A percentile compares a stretch with the other conserved stretches of the same genome.
These are phyloP conservation scores for Leccinum subgranulosum DNA, from an alignment of 768 basidiomycete species.

Conservation along the genomic window DNA sequence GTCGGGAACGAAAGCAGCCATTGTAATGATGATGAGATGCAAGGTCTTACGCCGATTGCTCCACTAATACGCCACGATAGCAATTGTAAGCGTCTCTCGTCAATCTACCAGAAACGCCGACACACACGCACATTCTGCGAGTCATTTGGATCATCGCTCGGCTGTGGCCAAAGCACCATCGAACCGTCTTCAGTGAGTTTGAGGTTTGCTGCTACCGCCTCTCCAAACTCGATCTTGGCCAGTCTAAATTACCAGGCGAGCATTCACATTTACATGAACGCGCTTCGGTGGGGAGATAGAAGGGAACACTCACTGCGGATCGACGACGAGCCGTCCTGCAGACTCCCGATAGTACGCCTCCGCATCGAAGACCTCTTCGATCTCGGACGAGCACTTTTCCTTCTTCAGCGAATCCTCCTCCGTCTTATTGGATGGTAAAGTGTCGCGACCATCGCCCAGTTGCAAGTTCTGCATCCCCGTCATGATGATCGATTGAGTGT, in stretches of 20 bases:
- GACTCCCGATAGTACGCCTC: slow-evolving; percentile 47
- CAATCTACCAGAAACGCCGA: not conserved
- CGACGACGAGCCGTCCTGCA: slow-evolving; percentile 59
- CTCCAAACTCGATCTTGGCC: slow-evolving; percentile 50
- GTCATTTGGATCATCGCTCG: slow-evolving; percentile 45
- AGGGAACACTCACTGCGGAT: slow-evolving; percentile 47
- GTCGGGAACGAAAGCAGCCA: slow-evolving; percentile 54
- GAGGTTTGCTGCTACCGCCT: slow-evolving; percentile 40
- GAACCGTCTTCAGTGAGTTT: slow-evolving; percentile 46
- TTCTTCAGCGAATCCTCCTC: slow-evolving; percentile 5
- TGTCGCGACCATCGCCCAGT: not conserved
- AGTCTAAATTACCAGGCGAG: slow-evolving; percentile 30
- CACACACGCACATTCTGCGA: slow-evolving; percentile 47
- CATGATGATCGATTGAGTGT: not conserved
- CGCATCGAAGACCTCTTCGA: slow-evolving; percentile 30
- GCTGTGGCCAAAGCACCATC: slow-evolving; percentile 56
- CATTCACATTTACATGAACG: not conserved
- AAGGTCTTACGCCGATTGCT: slow-evolving; percentile 40
- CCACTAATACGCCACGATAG: slow-evolving; percentile 36
- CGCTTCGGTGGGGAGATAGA: not conserved
- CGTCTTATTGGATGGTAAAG: not conserved
- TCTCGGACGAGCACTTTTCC: not conserved
- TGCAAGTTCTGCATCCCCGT: not conserved
- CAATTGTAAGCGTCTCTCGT: not conserved
- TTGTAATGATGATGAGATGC: slow-evolving; percentile 46